phyloP scores from a whole-genome alignment of 306 rosid genomes.

The Rosa persica region DNA sequence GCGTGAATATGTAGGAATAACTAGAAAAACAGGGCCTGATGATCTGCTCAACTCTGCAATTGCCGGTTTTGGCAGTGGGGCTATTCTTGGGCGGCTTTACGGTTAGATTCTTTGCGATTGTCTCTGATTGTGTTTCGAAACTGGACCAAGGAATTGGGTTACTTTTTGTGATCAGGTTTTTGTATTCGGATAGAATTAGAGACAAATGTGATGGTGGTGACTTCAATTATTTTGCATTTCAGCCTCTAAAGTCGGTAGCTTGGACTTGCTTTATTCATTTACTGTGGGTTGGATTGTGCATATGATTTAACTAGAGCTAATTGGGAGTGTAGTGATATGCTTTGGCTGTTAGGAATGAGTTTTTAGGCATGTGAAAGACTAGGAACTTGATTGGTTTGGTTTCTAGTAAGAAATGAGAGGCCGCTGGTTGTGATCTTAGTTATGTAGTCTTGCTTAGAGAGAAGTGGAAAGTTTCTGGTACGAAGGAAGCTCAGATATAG shows the following conservation, averaged over 20 bases:
- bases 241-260: background rate
- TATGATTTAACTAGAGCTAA: background rate
- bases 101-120: constrained; percentile 46
- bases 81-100: constrained; percentile 85
- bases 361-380: background rate
- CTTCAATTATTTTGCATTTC: background rate
- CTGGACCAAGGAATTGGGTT: background rate
- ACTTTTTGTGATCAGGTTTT: background rate
- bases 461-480: background rate
- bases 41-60: constrained; percentile 69
- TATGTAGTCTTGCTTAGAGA: background rate
- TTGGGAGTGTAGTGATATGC: background rate
- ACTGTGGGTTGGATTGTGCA: background rate
- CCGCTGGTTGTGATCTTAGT: background rate
- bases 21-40: constrained; percentile 71
- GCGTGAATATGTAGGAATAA: constrained; percentile 64
- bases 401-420: background rate
- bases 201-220: background rate
- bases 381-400: background rate
- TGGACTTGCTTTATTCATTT: constrained; percentile 10
- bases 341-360: background rate
- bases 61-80: constrained; percentile 89
- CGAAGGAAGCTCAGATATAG: background rate
- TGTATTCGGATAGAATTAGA: background rate
- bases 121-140: background rate